Base-by-base conservation (phyloP, 768 basidiomycete genomes). In the Mycena venus region DNA sequence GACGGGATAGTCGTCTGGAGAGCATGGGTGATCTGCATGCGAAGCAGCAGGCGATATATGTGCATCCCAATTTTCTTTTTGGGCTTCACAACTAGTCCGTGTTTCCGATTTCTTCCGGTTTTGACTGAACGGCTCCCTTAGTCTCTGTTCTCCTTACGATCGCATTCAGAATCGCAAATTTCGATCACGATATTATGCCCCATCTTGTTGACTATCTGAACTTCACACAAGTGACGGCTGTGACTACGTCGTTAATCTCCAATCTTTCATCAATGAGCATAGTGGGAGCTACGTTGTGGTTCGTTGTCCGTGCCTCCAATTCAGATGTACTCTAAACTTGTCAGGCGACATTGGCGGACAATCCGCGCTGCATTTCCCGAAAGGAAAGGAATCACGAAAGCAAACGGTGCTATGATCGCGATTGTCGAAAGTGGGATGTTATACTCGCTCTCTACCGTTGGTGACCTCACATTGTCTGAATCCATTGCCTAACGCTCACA, bases 231-330 rank as follows among this genome's bases (percentile, higher is more conserved):
- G 21, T 76, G 8, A 25, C 38, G 0, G 67, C 72, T 7, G n/a
- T 76, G 49, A 38, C 25, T 8, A 67, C 75, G 44, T 73, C 72
- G 12, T 23, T 69, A 23, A 40, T 76, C 17, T 76, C 75, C 49
- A 76, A 76, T 63, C 42, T 76, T 4, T 53, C 68, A 60, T 72
- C 75, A 10, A 76, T 72, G 3, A 72, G 68, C 4, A 59, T 71
- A 12, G 74, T 75, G 25, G 69, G 59, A 25, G 62, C 61, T n/a
- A 72, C 70, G 12, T 66, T 70, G 23, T 56, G 44, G 74, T 75
- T 49, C n/a, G n/a, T n/a, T 15, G 1, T 12, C 21, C 0, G 4
- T 12, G n/a, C n/a, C n/a, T 8, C n/a, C 4, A 27, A 31, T 11
- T 21, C 25, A 9, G n/a, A n/a, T n/a, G n/a, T n/a, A 56, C 23